Conservation (phyloP, 768 basidiomycete species). For the Holtermannia corniformis region DNA sequence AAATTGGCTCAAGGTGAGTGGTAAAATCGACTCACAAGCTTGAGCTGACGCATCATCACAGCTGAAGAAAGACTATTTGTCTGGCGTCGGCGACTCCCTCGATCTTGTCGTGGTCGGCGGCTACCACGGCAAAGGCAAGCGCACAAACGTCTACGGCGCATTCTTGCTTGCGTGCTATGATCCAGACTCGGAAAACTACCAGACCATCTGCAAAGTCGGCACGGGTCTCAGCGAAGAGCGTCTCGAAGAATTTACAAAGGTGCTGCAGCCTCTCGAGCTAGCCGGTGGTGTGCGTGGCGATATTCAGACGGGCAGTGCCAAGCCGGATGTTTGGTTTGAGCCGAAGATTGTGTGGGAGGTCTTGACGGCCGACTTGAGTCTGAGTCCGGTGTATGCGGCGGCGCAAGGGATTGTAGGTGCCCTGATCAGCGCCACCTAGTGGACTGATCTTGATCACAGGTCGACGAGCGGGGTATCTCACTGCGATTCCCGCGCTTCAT, state of each 20-base stretch:
- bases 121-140: slow-evolving; percentile 95
- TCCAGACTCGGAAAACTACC: slow-evolving; percentile 82
- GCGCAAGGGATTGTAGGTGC: slow-evolving; percentile 33
- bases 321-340: slow-evolving; percentile 97
- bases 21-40: neutral
- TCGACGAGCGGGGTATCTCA: slow-evolving; percentile 82
- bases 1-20: slow-evolving; percentile 88
- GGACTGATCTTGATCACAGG: slow-evolving; percentile 24
- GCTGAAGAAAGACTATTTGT: slow-evolving; percentile 98
- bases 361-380: slow-evolving; percentile 86
- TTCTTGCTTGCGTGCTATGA: slow-evolving; percentile 97
- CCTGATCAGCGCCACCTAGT: neutral
- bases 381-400: slow-evolving; percentile 64
- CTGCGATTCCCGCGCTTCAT: slow-evolving; percentile 94
- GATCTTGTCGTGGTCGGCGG: slow-evolving; percentile 97
- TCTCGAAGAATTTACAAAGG: slow-evolving; percentile 67
- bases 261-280: slow-evolving; percentile 58
- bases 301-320: slow-evolving; percentile 80
- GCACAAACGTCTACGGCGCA: slow-evolving; percentile 93
- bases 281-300: slow-evolving; percentile 57
- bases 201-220: slow-evolving; percentile 98
- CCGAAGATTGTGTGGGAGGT: slow-evolving; percentile 98
- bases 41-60: slow-evolving; percentile 38
- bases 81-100: slow-evolving; percentile 91
- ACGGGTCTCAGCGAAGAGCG: slow-evolving; percentile 95